phyloP scores from a whole-genome alignment of 805 yeast genomes.

The Cyberlindnera nakhonratchasimensis region DNA sequence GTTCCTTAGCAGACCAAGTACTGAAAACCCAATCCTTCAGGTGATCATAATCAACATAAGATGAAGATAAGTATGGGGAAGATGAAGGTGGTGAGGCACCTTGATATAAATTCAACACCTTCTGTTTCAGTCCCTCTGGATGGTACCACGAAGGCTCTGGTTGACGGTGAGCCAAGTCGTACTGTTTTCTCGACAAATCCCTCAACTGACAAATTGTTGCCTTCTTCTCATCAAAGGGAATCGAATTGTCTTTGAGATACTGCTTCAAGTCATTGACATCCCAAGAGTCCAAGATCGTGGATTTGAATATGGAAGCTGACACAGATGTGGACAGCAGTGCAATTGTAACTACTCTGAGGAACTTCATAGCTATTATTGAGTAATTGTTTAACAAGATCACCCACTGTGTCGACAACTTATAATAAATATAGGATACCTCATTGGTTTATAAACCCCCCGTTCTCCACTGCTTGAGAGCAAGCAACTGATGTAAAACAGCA shows the following conservation, averaged over 20 bases:
- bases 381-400: no score
- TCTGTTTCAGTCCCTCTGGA: conserved; percentile 15
- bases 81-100: conserved; percentile 2
- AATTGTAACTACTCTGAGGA: conserved; percentile 3
- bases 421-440: no score
- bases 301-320: conserved; percentile 12
- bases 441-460: neutral
- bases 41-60: conserved; percentile 17
- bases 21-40: conserved; percentile 45
- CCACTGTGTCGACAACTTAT: no score
- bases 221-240: conserved; percentile 24
- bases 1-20: conserved; percentile 39
- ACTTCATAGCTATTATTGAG: conserved; percentile 11
- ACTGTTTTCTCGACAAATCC: conserved; percentile 27
- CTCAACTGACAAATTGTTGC: conserved; percentile 27
- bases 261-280: conserved; percentile 32
- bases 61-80: conserved; percentile 4
- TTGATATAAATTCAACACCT: conserved; percentile 11
- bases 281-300: conserved; percentile 29
- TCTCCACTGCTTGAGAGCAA: neutral
- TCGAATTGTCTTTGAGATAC: conserved; percentile 32
- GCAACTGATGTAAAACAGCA: neutral
- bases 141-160: conserved; percentile 17
- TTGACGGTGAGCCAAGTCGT: conserved; percentile 2
- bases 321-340: conserved; percentile 17